phyloP scores from a whole-genome alignment of 1,139 yeast species.

The Waltiozyma sp. region DNA sequence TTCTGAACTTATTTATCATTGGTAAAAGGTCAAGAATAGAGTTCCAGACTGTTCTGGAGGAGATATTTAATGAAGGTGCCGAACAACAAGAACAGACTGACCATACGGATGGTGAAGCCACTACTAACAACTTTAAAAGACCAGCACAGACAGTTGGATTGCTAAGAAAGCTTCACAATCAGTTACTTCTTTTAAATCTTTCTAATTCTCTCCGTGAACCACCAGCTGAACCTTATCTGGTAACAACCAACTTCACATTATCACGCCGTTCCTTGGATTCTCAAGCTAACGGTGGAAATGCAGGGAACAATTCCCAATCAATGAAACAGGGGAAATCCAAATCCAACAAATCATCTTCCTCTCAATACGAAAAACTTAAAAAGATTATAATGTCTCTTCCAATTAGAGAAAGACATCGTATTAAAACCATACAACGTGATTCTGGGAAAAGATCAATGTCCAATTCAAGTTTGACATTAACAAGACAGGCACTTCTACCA shows the following conservation, averaged over 20 bases:
- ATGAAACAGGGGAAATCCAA: slow-evolving; percentile 33
- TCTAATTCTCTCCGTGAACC: slow-evolving; percentile 73
- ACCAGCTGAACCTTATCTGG: slow-evolving; percentile 33
- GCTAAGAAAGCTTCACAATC: slow-evolving; percentile 54
- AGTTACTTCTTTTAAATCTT: slow-evolving; percentile 64
- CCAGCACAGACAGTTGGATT: no score
- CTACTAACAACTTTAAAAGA: no score
- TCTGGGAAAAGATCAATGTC: slow-evolving; percentile 69
- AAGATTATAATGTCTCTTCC: slow-evolving; percentile 84
- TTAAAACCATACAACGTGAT: slow-evolving; percentile 74
- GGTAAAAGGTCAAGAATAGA: slow-evolving; percentile 76
- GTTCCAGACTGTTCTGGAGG: slow-evolving; percentile 30
- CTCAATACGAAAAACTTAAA: slow-evolving; percentile 73
- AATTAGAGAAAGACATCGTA: slow-evolving; percentile 71
- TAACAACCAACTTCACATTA: not conserved
- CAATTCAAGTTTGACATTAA: slow-evolving; percentile 66
- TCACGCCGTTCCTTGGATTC: not conserved
- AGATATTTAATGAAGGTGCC: not conserved
- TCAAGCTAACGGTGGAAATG: not conserved
- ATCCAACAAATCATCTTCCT: slow-evolving; percentile 31
- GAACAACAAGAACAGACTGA: not conserved
- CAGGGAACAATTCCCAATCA: not conserved
- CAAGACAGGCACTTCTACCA: slow-evolving; percentile 79
- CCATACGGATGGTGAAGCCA: not conserved
- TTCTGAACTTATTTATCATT: slow-evolving; percentile 62